Percentiles rank a stretch among this genome's conserved stretches.
phyloP scores from a whole-genome alignment of 768 basidiomycete species.

The Leccinum uliginosum region DNA sequence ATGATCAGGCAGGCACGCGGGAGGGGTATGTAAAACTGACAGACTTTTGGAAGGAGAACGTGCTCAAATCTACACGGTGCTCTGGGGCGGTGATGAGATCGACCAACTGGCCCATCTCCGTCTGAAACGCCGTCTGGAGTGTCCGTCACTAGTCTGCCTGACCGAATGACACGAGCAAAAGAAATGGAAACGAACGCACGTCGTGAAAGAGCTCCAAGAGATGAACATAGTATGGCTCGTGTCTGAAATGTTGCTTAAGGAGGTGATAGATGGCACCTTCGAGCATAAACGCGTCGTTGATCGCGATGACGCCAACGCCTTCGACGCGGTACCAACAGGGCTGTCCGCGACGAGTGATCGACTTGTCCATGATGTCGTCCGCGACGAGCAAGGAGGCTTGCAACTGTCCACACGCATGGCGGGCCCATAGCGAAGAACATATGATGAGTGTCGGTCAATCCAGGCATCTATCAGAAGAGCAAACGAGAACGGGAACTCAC shows the following conservation, averaged over 20 bases:
- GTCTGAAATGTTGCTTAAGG: conserved; percentile 81
- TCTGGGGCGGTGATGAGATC: neutral
- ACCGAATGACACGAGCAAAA: neutral
- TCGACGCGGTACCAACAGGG: conserved; percentile 87
- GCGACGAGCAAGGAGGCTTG: conserved; percentile 96
- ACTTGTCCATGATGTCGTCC: conserved; percentile 94
- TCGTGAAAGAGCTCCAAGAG: conserved; percentile 92
- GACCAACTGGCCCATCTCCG: conserved; percentile 3
- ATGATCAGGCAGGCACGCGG: neutral
- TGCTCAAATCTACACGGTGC: neutral
- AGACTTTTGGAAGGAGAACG: conserved; percentile 3
- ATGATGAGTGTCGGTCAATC: neutral
- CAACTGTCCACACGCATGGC: conserved; percentile 27
- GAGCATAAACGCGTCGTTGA: conserved; percentile 97
- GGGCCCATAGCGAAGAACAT: neutral
- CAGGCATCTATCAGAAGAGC: neutral
- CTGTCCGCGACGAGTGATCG: conserved; percentile 89
- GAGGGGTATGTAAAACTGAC: neutral
- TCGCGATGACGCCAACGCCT: conserved; percentile 69
- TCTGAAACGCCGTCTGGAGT: conserved; percentile 3
- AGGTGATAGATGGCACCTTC: conserved; percentile 90
- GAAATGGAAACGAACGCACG: conserved; percentile 31
- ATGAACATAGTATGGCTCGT: conserved; percentile 79
- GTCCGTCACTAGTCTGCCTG: neutral
- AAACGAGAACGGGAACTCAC: conserved; percentile 36